Base-by-base conservation (phyloP, 257 asterid species). In the Fraxinus pennsylvanica region DNA sequence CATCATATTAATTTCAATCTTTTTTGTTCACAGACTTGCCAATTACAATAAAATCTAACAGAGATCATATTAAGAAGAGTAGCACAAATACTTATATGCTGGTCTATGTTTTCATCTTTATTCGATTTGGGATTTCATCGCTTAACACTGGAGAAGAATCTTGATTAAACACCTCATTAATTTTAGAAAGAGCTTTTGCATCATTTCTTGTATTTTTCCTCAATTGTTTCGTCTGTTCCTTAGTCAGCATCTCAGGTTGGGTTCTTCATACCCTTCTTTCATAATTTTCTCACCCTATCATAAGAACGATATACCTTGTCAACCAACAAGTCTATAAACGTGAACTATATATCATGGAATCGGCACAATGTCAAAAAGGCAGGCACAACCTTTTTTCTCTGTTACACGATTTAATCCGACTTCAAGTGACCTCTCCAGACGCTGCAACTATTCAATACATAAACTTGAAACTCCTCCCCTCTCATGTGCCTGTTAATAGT, bases 381-480 rank as follows among this genome's bases (percentile, higher is more conserved):
- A 19, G 19, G 25, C 63, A 0, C 2, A 25, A 92, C 98, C 92
- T 91, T 95, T 79, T 82, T 93, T 25, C 77, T 88, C 88, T 8
- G 88, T 82, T 72, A 95, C 96, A 25, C 94, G 89, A 59, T 79
- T 85, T 76, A 95, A 86, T 73, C 97, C 99, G 33, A 59, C 70
- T 87, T 95, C 99, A 25, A 95, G 90, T 9, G 90, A 86, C 73
- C 47, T 87, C 85, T 95, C 99, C 50, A 95, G 82, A 12, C 71
- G 78, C 78, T 93, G 94, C 83, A 95, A 81, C 82, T 93, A 98
- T 72, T 93, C 92, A n/a, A 95, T 78, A 71, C 88, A 87, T 74
- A 83, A 27, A 90, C 97, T 75, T 88, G 93, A 47, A 95, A 91
- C 79, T 95, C 97, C 86, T 95, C 98, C 5, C 97, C 99, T 76